Conservation (phyloP, 129 eudicot species). For the Flaveria linearis region DNA sequence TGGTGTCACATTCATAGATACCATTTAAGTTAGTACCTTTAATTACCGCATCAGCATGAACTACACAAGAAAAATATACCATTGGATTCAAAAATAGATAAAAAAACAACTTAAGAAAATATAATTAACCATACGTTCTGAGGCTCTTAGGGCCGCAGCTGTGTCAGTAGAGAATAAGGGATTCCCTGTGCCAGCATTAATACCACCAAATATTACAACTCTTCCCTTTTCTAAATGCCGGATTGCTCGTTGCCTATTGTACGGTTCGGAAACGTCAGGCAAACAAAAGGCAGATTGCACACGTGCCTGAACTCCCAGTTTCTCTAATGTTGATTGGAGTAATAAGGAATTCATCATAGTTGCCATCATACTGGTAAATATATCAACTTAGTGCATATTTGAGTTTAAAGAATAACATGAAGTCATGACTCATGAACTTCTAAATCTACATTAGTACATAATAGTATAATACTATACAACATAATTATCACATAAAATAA, state of each 20-base stretch:
- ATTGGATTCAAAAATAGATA: neutral
- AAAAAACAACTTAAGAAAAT: neutral
- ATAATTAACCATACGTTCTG: conserved; percentile 56
- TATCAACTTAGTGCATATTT: neutral
- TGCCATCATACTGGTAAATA: conserved; percentile 83
- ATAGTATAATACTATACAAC: neutral
- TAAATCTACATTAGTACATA: neutral
- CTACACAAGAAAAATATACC: conserved; percentile 37
- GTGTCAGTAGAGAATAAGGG: conserved; percentile 93
- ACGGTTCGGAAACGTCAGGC: conserved; percentile 86
- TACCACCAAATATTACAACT: conserved; percentile 92
- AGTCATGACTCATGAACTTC: neutral
- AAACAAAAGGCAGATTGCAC: conserved; percentile 71
- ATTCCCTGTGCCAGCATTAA: conserved; percentile 91
- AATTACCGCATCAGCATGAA: conserved; percentile 76
- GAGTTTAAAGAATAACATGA: neutral
- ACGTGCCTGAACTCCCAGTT: conserved; percentile 73
- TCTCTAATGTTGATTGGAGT: conserved; percentile 86
- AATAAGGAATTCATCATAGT: conserved; percentile 86
- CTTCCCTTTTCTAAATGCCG: conserved; percentile 96
- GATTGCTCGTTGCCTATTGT: conserved; percentile 80
- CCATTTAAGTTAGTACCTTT: conserved; percentile 69
- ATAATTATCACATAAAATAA: neutral
- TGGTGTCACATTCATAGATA: conserved; percentile 54
- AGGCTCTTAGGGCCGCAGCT: conserved; percentile 94